A percentile compares a stretch with the other conserved stretches of the same genome.
Evolutionary conservation across 2,329 filamentous ascomycete genomes (phyloP).

Genomic region (Mycosphaerelloides madeirae): DNA sequence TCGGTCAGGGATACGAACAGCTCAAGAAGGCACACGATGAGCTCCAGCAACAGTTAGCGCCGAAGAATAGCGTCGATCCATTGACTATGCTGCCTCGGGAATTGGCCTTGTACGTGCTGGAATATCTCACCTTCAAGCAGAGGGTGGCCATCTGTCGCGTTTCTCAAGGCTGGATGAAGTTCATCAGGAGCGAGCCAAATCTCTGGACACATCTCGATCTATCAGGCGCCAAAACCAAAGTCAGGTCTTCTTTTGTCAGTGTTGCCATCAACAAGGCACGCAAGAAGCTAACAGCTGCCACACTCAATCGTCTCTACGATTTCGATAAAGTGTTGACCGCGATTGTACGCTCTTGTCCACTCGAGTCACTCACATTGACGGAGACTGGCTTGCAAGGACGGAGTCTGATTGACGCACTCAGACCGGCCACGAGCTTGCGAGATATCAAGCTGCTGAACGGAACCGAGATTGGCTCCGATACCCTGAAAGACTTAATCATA

Average conservation of each 20-base stretch:
- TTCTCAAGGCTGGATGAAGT: slow-evolving; percentile 52
- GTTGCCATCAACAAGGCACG: slow-evolving; percentile 40
- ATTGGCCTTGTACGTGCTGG: slow-evolving; percentile 49
- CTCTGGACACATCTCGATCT: slow-evolving; percentile 55
- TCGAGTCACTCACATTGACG: slow-evolving; percentile 33
- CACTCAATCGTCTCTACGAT: slow-evolving; percentile 36
- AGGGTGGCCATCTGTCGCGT: slow-evolving; percentile 48
- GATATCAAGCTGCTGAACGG: slow-evolving; percentile 14
- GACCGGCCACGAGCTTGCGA: slow-evolving; percentile 16
- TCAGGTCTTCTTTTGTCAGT: slow-evolving; percentile 41
- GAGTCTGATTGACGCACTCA: slow-evolving; percentile 17
- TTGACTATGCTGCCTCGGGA: slow-evolving; percentile 52
- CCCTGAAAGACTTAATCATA: not conserved
- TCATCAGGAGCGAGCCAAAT: slow-evolving; percentile 43
- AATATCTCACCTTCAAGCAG: slow-evolving; percentile 49
- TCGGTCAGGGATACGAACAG: slow-evolving; percentile 31
- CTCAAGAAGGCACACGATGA: slow-evolving; percentile 42
- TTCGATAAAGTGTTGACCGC: slow-evolving; percentile 37
- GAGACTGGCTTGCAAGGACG: slow-evolving; percentile 24
- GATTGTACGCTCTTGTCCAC: slow-evolving; percentile 35
- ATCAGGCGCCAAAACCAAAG: slow-evolving; percentile 38
- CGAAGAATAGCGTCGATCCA: slow-evolving; percentile 46
- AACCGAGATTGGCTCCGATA: slow-evolving; percentile 13
- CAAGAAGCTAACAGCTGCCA: slow-evolving; percentile 32
- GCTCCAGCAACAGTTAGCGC: slow-evolving; percentile 39